Evolutionary conservation across 2,329 filamentous ascomycete genomes (phyloP).

Genomic region (Ascocoryne sarcoides): DNA sequence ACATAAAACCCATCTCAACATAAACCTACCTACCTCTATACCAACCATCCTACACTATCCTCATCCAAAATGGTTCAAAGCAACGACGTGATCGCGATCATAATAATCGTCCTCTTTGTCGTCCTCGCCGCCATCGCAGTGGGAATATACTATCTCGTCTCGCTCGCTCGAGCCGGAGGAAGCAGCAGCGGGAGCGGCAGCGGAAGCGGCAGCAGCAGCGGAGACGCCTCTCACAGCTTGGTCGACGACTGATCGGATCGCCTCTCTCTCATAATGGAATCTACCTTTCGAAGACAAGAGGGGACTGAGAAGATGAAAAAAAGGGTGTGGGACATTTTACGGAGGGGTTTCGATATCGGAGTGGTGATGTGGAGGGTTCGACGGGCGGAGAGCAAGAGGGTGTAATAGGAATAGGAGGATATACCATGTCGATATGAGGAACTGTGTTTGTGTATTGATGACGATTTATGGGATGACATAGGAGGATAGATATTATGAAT

Average conservation of each 20-base stretch:
- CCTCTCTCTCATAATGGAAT: no score
- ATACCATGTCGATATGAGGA: no score
- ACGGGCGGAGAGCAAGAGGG: no score
- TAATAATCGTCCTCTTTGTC: slow-evolving; percentile 58
- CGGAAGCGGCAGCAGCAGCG: slow-evolving; percentile 8
- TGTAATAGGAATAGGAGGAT: no score
- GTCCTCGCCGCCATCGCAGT: slow-evolving; percentile 52
- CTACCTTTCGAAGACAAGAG: no score
- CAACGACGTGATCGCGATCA: slow-evolving; percentile 61
- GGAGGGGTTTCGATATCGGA: no score
- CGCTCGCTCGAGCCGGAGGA: slow-evolving; percentile 31
- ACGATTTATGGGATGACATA: no score
- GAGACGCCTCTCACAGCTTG: slow-evolving; percentile 11
- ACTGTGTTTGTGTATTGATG: no score
- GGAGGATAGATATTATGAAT: no score
- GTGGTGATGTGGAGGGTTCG: no score
- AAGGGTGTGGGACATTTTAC: no score
- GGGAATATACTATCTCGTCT: slow-evolving; percentile 54
- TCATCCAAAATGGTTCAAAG: slow-evolving; percentile 44
- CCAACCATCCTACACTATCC: not conserved
- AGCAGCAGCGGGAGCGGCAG: slow-evolving; percentile 13
- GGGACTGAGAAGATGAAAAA: no score
- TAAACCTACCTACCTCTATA: not conserved
- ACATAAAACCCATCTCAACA: not conserved
- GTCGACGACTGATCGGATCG: slow-evolving; percentile 23